Base-by-base conservation (phyloP, 495 filamentous ascomycete genomes). In the Hypoxylon subgilvum region DNA sequence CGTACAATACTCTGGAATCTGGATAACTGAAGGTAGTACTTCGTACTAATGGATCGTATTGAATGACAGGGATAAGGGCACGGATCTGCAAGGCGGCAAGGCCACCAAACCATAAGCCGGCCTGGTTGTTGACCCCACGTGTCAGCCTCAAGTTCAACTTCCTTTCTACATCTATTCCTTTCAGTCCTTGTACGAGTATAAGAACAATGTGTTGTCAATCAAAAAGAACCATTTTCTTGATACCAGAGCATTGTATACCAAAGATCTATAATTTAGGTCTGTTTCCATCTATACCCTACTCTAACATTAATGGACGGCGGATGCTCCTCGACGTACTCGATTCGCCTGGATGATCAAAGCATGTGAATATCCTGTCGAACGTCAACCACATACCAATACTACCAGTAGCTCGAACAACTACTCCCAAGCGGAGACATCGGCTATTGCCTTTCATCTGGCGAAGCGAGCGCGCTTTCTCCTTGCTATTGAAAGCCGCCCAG, bases 111-210 rank as follows among this genome's bases (percentile, higher is more conserved):
- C 49, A 63, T 48, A 52, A 36, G 13, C 46, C 32, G 50, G 23
- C 46, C 47, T 51, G 44, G 54, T 45, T 44, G 17, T 45, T 6
- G 61, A 58, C 61, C n/a, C 61, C 61, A 65, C 61, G 61, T 61
- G 50, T 65, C 61, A 65, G 61, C 61, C 61, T 65, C 61, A 65
- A 54, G 19, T 52, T 40, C 19, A 51, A 60, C 56, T 61, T 61
- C 46, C 40, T 27, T 13, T 50, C 56, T 65, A 51, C 61, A 65
- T 43, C 45, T 21, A 44, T 44, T 31, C 34, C 28, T 56, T 36
- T 34, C 30, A 56, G 28, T 38, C 14, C 48, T 65, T 45, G 31
- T 42, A 40, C 9, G 19, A 48, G 28, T 16, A 52, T 43, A 57
- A 45, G 19, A 61, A 61, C 62, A 52, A 65, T 65, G 62, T 54